Evolutionary conservation across 495 filamentous ascomycete species (phyloP).

Genomic region (Endocarpon pusillum): DNA sequence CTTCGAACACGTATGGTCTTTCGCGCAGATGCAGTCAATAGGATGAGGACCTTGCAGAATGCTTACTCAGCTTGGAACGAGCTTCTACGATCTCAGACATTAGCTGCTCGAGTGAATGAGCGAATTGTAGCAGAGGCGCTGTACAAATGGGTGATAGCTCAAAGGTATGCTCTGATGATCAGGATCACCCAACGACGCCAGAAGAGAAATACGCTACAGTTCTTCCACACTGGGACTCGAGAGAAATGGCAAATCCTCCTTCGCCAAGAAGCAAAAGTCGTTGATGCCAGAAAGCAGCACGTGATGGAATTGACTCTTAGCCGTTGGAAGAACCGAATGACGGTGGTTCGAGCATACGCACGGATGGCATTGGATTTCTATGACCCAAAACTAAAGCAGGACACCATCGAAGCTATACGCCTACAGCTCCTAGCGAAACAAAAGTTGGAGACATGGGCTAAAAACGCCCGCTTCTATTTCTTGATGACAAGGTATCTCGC

Average conservation of each 20-base stretch:
- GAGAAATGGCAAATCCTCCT: slow-evolving; percentile 22
- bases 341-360: slow-evolving; percentile 27
- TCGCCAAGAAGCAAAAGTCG: slow-evolving; percentile 20
- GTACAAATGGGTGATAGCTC: slow-evolving; percentile 46
- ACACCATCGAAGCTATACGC: slow-evolving; percentile 31
- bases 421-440: slow-evolving; percentile 23
- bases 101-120: slow-evolving; percentile 38
- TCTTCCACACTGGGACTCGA: slow-evolving; percentile 24
- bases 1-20: slow-evolving; percentile 27
- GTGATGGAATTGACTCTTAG: slow-evolving; percentile 22
- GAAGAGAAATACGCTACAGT: slow-evolving; percentile 25
- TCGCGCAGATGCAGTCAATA: slow-evolving; percentile 39
- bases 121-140: slow-evolving; percentile 38
- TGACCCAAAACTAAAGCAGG: slow-evolving; percentile 29
- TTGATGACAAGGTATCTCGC: slow-evolving; percentile 33
- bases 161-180: slow-evolving; percentile 33
- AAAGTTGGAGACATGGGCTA: slow-evolving; percentile 35
- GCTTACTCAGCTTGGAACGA: slow-evolving; percentile 53
- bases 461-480: slow-evolving; percentile 43
- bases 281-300: slow-evolving; percentile 18
- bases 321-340: slow-evolving; percentile 27
- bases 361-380: slow-evolving; percentile 36
- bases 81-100: slow-evolving; percentile 35
- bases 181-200: slow-evolving; percentile 35
- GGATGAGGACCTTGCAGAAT: slow-evolving; percentile 34